Evolutionary conservation across 257 asterid species (phyloP), one percentile per base, ranked within the genome.

Genomic region (Solanum ossicruentum): DNA sequence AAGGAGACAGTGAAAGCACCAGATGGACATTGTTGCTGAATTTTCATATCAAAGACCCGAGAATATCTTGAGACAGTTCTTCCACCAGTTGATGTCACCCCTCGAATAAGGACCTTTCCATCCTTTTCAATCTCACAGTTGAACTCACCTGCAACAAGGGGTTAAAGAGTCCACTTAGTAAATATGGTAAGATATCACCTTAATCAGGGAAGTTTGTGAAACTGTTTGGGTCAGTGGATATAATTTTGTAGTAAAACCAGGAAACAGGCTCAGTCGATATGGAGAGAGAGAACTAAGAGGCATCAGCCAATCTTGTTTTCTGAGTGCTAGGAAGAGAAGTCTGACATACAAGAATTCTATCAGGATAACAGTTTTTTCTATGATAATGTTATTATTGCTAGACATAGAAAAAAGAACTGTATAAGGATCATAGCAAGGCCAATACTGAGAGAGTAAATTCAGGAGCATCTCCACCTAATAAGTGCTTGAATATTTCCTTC

Each of bases 1-100:
- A 95, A 95, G 84, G 88, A 93, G 58, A 95, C 87, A 9, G 87
- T 87, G 91, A 95, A 95, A 49, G 99, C 93, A 82, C 99, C 98
- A 10, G 98, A 93, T 8, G 93, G 92, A 84, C 96, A 92, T 85
- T 90, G 97, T 78, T 91, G 97, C 90, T 91, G 98, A 85, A 88
- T 84, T 86, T 89, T 95, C 97, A 95, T 94, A 70, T 88, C 86
- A 61, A 90, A 94, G 28, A 93, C 92, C 84, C 97, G 92, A 60
- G 92, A 89, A 82, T 89, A 87, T 84, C 91, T 92, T 58, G 85
- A 80, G 71, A 94, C 91, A 0, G 86, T 82, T 84, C 86, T 89
- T 45, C 85, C 91, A 72, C 99, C 97, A 5, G 99, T 93, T 51
- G 94, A 84, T 4, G 98, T 93, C 87, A 90, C 90, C 7, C 99